These are phyloP conservation scores for Fennellomyces sp. DNA, from an alignment of 371 early-diverging fungal genomes.

Conservation along the genomic window DNA sequence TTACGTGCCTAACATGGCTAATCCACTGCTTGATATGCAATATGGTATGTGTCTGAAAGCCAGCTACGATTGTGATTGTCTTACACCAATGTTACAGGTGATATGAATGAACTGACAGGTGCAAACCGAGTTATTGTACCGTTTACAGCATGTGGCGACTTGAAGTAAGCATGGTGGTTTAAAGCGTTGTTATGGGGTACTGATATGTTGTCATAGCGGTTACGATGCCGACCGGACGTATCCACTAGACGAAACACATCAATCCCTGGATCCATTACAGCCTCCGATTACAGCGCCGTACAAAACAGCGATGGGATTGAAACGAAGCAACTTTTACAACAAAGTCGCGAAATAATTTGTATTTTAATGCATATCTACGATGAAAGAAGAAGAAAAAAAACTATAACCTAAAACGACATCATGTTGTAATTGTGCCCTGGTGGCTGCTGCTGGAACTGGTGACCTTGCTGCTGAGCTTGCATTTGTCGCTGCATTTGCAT, in stretches of 20 bases:
- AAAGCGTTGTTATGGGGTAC: neutral
- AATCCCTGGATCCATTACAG: conserved; percentile 77
- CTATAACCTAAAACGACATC: conserved; percentile 20
- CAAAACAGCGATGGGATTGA: conserved; percentile 82
- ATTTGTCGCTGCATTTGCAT: conserved; percentile 21
- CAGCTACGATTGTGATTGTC: neutral
- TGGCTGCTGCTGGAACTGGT: conserved; percentile 14
- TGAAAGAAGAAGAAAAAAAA: neutral
- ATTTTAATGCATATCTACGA: conserved; percentile 3
- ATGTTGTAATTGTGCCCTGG: conserved; percentile 24
- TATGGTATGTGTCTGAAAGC: conserved; percentile 49
- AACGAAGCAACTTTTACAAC: conserved; percentile 76
- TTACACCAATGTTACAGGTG: conserved; percentile 23
- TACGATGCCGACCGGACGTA: conserved; percentile 87
- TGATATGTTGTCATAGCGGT: conserved; percentile 45
- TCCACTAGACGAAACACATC: conserved; percentile 64
- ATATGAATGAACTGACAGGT: conserved; percentile 67
- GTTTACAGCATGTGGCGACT: conserved; percentile 91
- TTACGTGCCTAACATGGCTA: conserved; percentile 88
- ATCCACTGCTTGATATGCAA: conserved; percentile 81
- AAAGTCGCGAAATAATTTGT: conserved; percentile 33
- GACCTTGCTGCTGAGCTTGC: conserved; percentile 20
- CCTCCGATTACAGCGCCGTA: conserved; percentile 92
- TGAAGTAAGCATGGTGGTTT: conserved; percentile 67
- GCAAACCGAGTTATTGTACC: conserved; percentile 84